Evolutionary conservation across 2,329 filamentous ascomycete genomes (phyloP).

Genomic region (Pseudogymnoascus sp.): DNA sequence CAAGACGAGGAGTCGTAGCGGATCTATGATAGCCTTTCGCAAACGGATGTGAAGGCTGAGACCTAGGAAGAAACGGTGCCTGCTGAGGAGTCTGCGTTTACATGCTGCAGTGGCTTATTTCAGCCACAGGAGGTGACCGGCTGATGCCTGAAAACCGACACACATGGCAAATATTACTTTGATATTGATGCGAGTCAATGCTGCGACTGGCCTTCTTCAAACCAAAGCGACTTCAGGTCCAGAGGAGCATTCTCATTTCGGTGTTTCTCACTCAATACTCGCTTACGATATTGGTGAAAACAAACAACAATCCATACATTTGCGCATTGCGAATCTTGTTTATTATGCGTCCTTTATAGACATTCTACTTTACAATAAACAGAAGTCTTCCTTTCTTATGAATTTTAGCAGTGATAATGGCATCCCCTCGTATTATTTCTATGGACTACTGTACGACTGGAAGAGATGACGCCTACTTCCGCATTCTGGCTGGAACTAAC

Average conservation of each 20-base stretch:
- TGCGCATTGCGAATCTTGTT: neutral
- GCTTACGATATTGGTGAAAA: neutral
- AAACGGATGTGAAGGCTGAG: too few species aligned
- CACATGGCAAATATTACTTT: neutral
- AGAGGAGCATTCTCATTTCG: neutral
- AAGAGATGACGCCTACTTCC: neutral
- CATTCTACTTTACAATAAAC: neutral
- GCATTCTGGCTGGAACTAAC: neutral
- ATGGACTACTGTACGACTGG: neutral
- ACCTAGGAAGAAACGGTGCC: neutral
- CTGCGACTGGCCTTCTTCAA: neutral
- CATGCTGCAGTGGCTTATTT: neutral
- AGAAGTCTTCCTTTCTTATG: neutral
- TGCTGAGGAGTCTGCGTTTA: neutral
- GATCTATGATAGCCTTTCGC: too few species aligned
- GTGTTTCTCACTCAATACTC: neutral
- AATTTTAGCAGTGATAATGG: neutral
- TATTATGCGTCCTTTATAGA: neutral
- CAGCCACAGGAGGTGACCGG: neutral
- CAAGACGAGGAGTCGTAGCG: too few species aligned
- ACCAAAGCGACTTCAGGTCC: neutral
- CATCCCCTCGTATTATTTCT: neutral
- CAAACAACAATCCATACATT: neutral
- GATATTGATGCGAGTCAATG: neutral
- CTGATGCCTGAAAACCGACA: neutral